A percentile compares a stretch with the other conserved stretches of the same genome.
phyloP scores from a whole-genome alignment of 352 stramenopile species.

The Aphanomyces euteiches region DNA sequence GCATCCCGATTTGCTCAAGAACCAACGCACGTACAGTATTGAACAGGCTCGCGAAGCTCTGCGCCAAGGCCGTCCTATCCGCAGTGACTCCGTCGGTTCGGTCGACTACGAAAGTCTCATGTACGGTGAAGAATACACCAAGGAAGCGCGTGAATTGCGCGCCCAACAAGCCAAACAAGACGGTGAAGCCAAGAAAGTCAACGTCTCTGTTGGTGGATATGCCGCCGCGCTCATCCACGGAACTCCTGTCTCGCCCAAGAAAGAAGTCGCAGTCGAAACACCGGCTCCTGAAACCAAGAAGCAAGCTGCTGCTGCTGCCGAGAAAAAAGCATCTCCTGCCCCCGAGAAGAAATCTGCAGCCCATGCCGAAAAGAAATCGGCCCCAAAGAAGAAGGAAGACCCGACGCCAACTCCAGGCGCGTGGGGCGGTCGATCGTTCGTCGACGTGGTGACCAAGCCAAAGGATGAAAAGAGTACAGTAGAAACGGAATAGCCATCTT shows the following conservation, averaged over 20 bases:
- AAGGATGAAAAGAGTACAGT: constrained; percentile 24
- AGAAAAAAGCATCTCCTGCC: constrained; percentile 45
- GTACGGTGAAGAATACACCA: constrained; percentile 88
- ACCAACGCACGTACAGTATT: constrained; percentile 91
- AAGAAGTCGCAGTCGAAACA: constrained; percentile 33
- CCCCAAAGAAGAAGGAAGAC: constrained; percentile 40
- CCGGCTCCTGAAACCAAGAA: constrained; percentile 27
- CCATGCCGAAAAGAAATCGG: constrained; percentile 32
- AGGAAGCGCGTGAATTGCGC: constrained; percentile 71
- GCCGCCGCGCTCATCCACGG: constrained; percentile 75
- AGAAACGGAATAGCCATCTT: constrained; percentile 17
- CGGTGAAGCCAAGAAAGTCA: constrained; percentile 31
- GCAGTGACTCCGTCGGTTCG: constrained; percentile 80
- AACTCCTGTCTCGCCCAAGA: constrained; percentile 36
- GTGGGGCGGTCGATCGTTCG: constrained; percentile 77
- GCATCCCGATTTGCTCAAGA: constrained; percentile 83
- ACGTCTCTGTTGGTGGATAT: constrained; percentile 43
- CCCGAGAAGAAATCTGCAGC: constrained; percentile 38
- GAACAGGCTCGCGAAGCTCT: constrained; percentile 88
- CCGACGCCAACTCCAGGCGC: constrained; percentile 41
- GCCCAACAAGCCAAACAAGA: constrained; percentile 37
- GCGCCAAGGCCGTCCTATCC: constrained; percentile 83
- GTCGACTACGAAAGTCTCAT: constrained; percentile 89
- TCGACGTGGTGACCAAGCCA: constrained; percentile 69
- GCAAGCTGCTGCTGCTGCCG: constrained; percentile 30